Evolutionary conservation across 1,284 basidiomycete species (phyloP), one percentile per base, ranked within the genome.

Genomic region (Cryptococcus deneoformans): DNA sequence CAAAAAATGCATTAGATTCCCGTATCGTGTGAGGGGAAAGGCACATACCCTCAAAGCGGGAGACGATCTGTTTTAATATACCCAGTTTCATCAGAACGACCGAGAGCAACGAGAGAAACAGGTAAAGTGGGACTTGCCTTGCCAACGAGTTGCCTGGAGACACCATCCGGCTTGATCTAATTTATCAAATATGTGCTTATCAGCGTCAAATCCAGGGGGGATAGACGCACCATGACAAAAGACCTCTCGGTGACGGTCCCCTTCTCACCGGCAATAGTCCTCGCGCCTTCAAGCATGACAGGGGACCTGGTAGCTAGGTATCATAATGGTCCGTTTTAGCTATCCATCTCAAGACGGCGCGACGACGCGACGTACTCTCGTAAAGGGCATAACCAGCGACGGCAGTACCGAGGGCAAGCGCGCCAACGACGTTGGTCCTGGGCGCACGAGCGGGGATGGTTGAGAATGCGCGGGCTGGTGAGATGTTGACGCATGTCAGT

Each of bases 251-350:
- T 65, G 44, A 66, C 67, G 40, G 77, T 80, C 35, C 75, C 73
- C 65, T 77, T 74, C 66, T 78, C 77, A 45, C 79, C 79, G n/a
- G 79, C 78, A 54, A 79, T 78, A 58, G 77, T 79, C 67, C 72
- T 73, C 46, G 72, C 60, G 46, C 76, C 77, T 59, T 79, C 79
- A 55, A 79, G 72, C 53, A 64, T 51, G 43, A 65, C 49, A 34
- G 68, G 68, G 12, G 59, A 50, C 51, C 64, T 59, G 51, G 54
- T 50, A 49, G 53, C 65, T 69, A 16, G 8, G 16, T 2, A 43
- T 29, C 20, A 39, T 50, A 45, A 51, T 43, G 35, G 2, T 16
- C 43, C 7, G 50, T 49, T 36, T 37, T 29, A 29, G 29, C 42
- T 16, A 6, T 39, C 7, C 43, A 6, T 24, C 43, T 44, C 43